Base-by-base conservation (phyloP, 1,284 basidiomycete species). In the Hortiboletus rubellus region DNA sequence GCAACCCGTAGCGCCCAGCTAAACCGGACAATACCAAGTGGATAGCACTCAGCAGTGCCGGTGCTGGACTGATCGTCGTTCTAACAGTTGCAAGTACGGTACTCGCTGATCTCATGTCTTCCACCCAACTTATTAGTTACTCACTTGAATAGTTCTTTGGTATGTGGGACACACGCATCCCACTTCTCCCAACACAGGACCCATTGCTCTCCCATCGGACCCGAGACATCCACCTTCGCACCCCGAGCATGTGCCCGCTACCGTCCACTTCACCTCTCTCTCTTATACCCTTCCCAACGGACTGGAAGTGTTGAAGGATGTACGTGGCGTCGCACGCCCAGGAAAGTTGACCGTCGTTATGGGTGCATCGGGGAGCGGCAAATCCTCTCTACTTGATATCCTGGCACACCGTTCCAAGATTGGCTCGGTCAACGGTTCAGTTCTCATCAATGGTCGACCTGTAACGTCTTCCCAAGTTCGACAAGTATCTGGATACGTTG, bases 341-440 rank as follows among this genome's bases (percentile, higher is more conserved):
- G 96, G 95, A 5, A 90, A 95, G 72, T 79, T 98, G 42, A 85
- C 96, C 77, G 96, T 94, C 1, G 92, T 98, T 67, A 95, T 98
- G 90, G 95, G 96, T 55, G 93, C 95, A 0, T 96, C 94, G 0
- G 96, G 96, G 18, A 95, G 96, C 0, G 96, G 96, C 51, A 99
- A 99, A 74, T 96, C 94, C 2, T 97, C 96, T 0, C 84, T 98
- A 68, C 85, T 99, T 46, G 96, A 99, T 71, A 95, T 99, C 57
- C 85, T 99, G 15, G 96, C 96, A 3, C 81, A 92, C 51, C 94
- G 94, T 72, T 77, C 82, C 63, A 98, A 99, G 77, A 81, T 87
- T 5, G 96, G 96, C 1, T 66, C 66, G 3, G 89, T 96, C 1
- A 73, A 77, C 27, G 96, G 96, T 2, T 82, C 80, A 18, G 89